Evolutionary conservation across 257 asterid genomes (phyloP).

Genomic region (Voacanga thouarsii): DNA sequence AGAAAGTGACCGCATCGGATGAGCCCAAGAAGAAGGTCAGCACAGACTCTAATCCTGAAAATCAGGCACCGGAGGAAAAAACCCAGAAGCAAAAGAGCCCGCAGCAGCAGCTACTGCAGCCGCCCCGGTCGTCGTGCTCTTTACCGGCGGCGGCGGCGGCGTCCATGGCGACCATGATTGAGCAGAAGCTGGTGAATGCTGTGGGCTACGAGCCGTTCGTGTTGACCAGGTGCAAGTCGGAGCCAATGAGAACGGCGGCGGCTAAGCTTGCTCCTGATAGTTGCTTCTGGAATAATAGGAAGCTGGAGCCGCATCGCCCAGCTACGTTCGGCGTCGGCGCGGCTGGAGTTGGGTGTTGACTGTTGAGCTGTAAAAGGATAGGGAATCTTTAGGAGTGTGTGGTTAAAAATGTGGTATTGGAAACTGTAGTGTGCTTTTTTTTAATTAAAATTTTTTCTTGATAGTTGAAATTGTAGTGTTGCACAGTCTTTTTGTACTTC

Average conservation of each 20-base stretch:
- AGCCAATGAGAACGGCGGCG: conserved; percentile 95
- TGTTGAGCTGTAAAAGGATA: conserved; percentile 43
- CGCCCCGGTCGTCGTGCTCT: conserved; percentile 70
- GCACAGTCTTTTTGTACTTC: conserved; percentile 17
- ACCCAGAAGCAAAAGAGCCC: conserved; percentile 8
- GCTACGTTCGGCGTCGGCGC: conserved; percentile 68
- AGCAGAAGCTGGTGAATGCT: conserved; percentile 70
- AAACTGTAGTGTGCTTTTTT: conserved; percentile 33
- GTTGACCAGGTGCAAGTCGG: conserved; percentile 87
- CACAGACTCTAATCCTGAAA: conserved; percentile 24
- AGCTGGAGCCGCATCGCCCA: conserved; percentile 70
- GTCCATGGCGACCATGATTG: conserved; percentile 57
- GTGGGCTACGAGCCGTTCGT: conserved; percentile 86
- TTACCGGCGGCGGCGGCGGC: conserved; percentile 51
- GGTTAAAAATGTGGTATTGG: conserved; percentile 21
- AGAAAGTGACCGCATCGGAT: conserved; percentile 18
- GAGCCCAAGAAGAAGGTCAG: conserved; percentile 31
- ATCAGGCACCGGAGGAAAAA: conserved; percentile 10
- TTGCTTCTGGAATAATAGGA: conserved; percentile 74
- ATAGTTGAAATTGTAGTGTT: conserved; percentile 20
- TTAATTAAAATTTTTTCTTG: neutral
- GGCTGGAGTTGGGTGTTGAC: conserved; percentile 71
- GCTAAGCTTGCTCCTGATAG: conserved; percentile 76
- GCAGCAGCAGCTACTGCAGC: conserved; percentile 32
- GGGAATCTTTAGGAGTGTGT: conserved; percentile 21